A percentile compares a stretch with the other conserved stretches of the same genome.
phyloP scores from a whole-genome alignment of 345 rosid genomes.

The Citrus sinensis region DVS_A1.0 CM039169.1:17109501-17110000 shows the following conservation, averaged over 20 bases:
- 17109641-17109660: conserved; percentile 92
- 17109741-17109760: conserved; percentile 57
- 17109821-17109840: conserved; percentile 94
- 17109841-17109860: conserved; percentile 98
- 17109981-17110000: conserved; percentile 75
- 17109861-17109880: conserved; percentile 86
- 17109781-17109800: conserved; percentile 89
- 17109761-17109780: conserved; percentile 71
- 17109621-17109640: conserved; percentile 66
- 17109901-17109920: conserved; percentile 74
- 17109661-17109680: conserved; percentile 54
- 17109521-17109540: conserved; percentile 88
- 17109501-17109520: conserved; percentile 85
- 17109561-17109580: conserved; percentile 56
- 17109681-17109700: conserved; percentile 52
- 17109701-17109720: conserved; percentile 81
- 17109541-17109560: conserved; percentile 67
- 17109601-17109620: conserved; percentile 64
- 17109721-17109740: conserved; percentile 67
- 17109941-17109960: conserved; percentile 81
- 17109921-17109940: conserved; percentile 60
- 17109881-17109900: conserved; percentile 96
- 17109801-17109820: conserved; percentile 92
- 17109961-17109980: conserved; percentile 76
- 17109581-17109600: conserved; percentile 74